Base-by-base conservation (phyloP, 116 monocot genomes). In the Zostera marina region DNA sequence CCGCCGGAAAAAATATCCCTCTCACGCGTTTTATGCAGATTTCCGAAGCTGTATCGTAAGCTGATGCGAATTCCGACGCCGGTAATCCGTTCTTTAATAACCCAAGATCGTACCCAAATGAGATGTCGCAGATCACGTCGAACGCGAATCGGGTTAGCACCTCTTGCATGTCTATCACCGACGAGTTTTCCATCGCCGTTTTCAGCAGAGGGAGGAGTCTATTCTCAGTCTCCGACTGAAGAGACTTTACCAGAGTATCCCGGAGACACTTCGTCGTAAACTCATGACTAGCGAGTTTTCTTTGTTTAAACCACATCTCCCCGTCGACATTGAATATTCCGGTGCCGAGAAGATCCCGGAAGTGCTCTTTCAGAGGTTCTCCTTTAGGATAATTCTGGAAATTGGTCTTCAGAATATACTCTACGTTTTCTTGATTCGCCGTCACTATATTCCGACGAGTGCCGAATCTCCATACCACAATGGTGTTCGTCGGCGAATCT, bases 321-420 rank as follows among this genome's bases (percentile, higher is more conserved):
- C 80, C 83, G 68, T 88, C 80, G 56, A 67, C 52, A 51, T 80
- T 83, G 77, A 88, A 83, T 58, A 88, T 88, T 65, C 88, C 88
- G 24, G 25, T 7, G 11, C 82, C 87, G 1, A 87, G 79, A 23
- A 87, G 76, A 64, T 87, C 87, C 12, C 83, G 80, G 52, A 88
- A 78, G 51, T 78, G 59, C 54, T 75, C 75, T 8, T 75, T 74
- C 66, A 83, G 73, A 3, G 75, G 64, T 64, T 70, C 52, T 3
- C 83, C 88, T 52, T 88, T 88, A 4, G 88, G 88, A 68, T 83
- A 88, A 52, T 83, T 88, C 42, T 13, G 1, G 75, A 88, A 83
- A 62, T 76, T 77, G 66, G 63, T 58, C 68, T 66, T 73, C 25
- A 82, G 73, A 12, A 87, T 74, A 61, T 87, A 69, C 66, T 87